Conservation (phyloP, 2,329 filamentous ascomycete genomes). For the Botryosphaeria dothidea region DNA sequence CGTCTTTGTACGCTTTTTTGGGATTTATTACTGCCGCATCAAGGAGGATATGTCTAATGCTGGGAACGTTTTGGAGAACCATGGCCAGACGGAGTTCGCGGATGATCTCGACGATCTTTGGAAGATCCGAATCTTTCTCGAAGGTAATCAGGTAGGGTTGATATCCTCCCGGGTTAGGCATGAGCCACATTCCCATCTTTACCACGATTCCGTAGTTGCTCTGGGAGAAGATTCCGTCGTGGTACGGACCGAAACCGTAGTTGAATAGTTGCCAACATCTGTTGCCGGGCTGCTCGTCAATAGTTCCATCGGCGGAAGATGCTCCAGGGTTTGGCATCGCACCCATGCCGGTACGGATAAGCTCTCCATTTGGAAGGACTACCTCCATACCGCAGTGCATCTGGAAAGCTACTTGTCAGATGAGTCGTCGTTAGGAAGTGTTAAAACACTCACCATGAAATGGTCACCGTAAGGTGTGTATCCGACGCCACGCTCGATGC, state of each 20-base stretch:
- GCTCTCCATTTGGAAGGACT: slow-evolving; percentile 42
- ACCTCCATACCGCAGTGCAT: slow-evolving; percentile 40
- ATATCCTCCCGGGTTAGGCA: slow-evolving; percentile 55
- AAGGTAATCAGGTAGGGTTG: slow-evolving; percentile 49
- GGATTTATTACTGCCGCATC: slow-evolving; percentile 43
- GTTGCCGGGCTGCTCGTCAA: slow-evolving; percentile 22
- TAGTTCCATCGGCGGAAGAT: not conserved
- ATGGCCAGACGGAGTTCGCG: slow-evolving; percentile 44
- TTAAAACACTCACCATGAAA: slow-evolving; percentile 41
- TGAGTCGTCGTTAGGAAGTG: not conserved
- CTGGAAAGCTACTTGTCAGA: not conserved
- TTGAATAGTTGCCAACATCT: slow-evolving; percentile 36
- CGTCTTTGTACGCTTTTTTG: slow-evolving; percentile 32
- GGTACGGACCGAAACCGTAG: slow-evolving; percentile 39
- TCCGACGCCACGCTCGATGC: slow-evolving; percentile 36
- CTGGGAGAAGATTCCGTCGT: slow-evolving; percentile 40
- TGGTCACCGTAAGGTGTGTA: slow-evolving; percentile 44
- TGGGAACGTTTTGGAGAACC: slow-evolving; percentile 48
- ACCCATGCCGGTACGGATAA: slow-evolving; percentile 46
- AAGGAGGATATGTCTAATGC: slow-evolving; percentile 43
- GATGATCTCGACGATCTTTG: slow-evolving; percentile 51
- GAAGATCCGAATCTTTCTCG: slow-evolving; percentile 51
- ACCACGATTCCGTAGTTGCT: slow-evolving; percentile 37
- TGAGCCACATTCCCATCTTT: slow-evolving; percentile 57
- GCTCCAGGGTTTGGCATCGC: slow-evolving; percentile 31